Base-by-base conservation (phyloP, 164 flowering plant species). In the Liquidambar formosana region DNA sequence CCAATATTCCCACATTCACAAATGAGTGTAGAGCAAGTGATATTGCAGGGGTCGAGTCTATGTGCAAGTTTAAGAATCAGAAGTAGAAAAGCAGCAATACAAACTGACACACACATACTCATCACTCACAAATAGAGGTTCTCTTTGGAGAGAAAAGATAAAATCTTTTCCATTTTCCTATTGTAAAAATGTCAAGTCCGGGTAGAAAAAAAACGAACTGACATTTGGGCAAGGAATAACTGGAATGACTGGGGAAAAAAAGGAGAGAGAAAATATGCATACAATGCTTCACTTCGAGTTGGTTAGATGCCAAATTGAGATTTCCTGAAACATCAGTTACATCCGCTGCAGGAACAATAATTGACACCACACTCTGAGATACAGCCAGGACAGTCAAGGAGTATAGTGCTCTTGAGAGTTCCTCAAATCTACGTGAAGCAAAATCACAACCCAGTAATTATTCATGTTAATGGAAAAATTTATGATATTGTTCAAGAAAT, bases 261-360 rank as follows among this genome's bases (percentile, higher is more conserved):
- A 38, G 41, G 5, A 52, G 22, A 63, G 12, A 26, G 52, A 47
- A 49, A 67, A 26, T 21, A 22, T 21, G 25, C 79, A 12, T 82
- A 88, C 88, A 80, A 25, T 81, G 85, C 64, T 71, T 76, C 64
- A 88, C 80, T 81, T 82, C 80, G 48, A 88, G 73, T 69, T 38
- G 66, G 67, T 85, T 81, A 49, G 92, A 88, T 18, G 77, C 86
- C 74, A 76, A 19, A 74, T 88, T 88, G 25, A 49, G 70, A 80
- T 88, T 88, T 76, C 89, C 89, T 44, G 88, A 76, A 63, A 88
- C 70, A 66, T 88, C 92, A 61, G 61, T 76, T 43, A 76, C 88
- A 76, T 74, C 78, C 23, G 81, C 85, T 64, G 73, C 84, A 58
- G 89, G 89, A 70, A 85, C 72, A 57, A 71, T 22, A 49, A 85